Evolutionary conservation across 257 asterid species (phyloP), one percentile per base, ranked within the genome.

Genomic region (Eustoma russellianum): DNA sequence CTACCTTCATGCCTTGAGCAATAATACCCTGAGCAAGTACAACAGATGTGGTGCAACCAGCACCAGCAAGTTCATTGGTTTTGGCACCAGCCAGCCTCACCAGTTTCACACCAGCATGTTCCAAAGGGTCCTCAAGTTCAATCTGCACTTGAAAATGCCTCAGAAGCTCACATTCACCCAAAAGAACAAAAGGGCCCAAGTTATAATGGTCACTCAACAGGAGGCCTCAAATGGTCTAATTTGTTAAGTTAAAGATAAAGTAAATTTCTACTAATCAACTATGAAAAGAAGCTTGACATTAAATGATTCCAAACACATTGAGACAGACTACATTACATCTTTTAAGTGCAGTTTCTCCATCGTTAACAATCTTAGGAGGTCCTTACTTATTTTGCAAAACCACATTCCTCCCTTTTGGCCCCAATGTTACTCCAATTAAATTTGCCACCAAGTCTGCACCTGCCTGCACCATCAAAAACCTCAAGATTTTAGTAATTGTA

Each of bases 321-420:
- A 33, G 9, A 47, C 17, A 47, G 35, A 11, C 33, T 41, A 17
- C n/a, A 2, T 12, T 65, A 86, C 96, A 94, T 86, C 74, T 74
- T 88, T 83, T n/a, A 58, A 88, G 93, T 47, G 84, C 84, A 50
- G 94, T 88, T 78, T 88, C 96, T 6, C 96, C 96, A 68, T 88
- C 94, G 59, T 82, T 88, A 60, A 88, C 88, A 74, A 88, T 88
- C 76, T 82, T 88, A 52, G 97, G 97, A 78, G 97, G 88, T 64
- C 95, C 94, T 74, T 84, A 84, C 63, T 88, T 84, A 79, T 82
- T 84, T 74, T 81, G 88, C 83, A 88, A 64, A 61, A 88, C 95
- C 66, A 88, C 95, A 74, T 88, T 88, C 63, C 97, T 78, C 63
- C 94, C 96, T 74, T 82, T 88, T 35, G 96, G 96, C 18, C 96